Evolutionary conservation across 768 basidiomycete genomes (phyloP).

Genomic region (Auricularia sp.): DNA sequence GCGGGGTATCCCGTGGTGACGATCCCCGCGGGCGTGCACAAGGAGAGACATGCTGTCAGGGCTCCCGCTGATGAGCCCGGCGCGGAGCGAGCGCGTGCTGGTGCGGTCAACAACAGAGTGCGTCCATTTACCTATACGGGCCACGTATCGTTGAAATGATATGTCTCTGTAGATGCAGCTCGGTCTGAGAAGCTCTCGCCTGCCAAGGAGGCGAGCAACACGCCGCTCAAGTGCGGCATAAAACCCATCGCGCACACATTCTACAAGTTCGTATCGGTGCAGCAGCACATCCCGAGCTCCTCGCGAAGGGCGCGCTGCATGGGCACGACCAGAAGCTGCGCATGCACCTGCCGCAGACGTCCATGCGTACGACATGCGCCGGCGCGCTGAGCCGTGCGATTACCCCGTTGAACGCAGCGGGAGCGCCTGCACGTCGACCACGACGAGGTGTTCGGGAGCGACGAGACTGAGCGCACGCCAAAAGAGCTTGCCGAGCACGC

Average conservation of each 20-base stretch:
- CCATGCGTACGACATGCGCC: conserved; percentile 10
- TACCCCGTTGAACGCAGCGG: background rate
- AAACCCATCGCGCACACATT: conserved; percentile 7
- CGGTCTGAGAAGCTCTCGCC: background rate
- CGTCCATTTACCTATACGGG: background rate
- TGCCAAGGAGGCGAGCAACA: conserved; percentile 1
- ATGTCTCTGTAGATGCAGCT: background rate
- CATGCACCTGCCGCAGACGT: conserved; percentile 11
- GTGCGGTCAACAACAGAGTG: background rate
- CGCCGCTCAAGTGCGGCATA: conserved; percentile 3
- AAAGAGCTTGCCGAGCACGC: conserved; percentile 2
- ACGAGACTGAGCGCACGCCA: conserved; percentile 5
- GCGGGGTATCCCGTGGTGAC: too few species aligned
- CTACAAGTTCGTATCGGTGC: conserved; percentile 11
- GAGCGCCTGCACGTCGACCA: too few species aligned
- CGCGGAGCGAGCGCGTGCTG: too few species aligned
- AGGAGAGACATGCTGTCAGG: too few species aligned
- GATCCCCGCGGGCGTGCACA: too few species aligned
- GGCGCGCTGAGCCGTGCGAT: conserved; percentile 1
- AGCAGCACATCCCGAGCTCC: conserved; percentile 13
- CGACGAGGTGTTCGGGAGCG: background rate
- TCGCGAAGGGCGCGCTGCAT: too few species aligned
- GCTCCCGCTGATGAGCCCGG: too few species aligned
- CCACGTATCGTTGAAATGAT: background rate
- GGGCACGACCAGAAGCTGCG: conserved; percentile 8